Evolutionary conservation across 331 rosid species (phyloP), one percentile per base, ranked within the genome.

Genomic region (Stylosanthes scabra): DNA sequence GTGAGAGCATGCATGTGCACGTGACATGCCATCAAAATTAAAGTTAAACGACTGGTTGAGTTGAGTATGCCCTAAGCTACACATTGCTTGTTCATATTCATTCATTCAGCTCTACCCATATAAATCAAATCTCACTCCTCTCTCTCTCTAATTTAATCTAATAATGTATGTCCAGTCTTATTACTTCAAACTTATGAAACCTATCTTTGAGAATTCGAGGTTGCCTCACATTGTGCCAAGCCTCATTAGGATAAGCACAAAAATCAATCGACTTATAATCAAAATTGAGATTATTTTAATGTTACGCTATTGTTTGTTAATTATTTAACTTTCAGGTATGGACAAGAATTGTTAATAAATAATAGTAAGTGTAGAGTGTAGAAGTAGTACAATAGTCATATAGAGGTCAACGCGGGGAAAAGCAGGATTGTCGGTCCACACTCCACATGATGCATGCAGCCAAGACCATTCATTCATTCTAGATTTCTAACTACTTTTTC

Each of bases 41-140:
- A 80, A 74, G 60, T 54, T 61, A 68, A 80, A 80, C 76, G 73
- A 68, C 29, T n/a, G 77, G 80, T 80, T 80, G 72, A 67, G 61
- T 78, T 82, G 89, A 87, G 92, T 87, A 70, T 70, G 11, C 57
- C 45, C 65, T 63, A 90, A 90, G 90, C 81, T 41, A 80, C 64
- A 68, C 45, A 11, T 80, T 74, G 77, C 77, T 80, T 80, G 7
- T 67, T 74, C 9, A 63, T 40, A 28, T 42, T 42, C 25, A 20
- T 20, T 20, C 25, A 1, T 20, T 20, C 39, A 37, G 69, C 40
- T 16, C 10, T 57, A n/a, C 47, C 46, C 7, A 34, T 34, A 34
- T 34, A 34, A 34, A 34, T 0, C 39, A 57, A 11, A 59, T 67
- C 2, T 75, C 12, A 16, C 39, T 34, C 39, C 39, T 6, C 39